Conservation (phyloP, 2,329 filamentous ascomycete genomes). For the Aspergillus sp. region DNA sequence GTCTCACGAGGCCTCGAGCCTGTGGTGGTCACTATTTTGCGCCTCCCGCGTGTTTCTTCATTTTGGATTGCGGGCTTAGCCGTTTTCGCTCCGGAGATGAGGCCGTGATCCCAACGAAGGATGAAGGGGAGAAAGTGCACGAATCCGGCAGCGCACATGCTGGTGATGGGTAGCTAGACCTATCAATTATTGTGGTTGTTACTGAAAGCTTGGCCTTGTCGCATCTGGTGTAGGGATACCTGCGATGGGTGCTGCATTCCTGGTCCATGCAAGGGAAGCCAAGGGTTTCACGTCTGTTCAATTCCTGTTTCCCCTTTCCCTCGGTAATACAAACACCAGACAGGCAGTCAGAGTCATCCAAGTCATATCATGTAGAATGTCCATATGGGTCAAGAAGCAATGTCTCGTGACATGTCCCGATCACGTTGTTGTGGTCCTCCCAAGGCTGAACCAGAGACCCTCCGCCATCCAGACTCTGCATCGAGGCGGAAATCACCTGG, state of each 20-base stretch:
- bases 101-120: not conserved
- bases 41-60: not conserved
- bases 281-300: not conserved
- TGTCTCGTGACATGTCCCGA: too few species aligned
- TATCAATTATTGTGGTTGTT: not conserved
- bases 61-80: not conserved
- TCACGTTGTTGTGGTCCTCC: too few species aligned
- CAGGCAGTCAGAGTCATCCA: too few species aligned
- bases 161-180: not conserved
- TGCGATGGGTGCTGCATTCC: too few species aligned
- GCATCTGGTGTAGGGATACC: not conserved
- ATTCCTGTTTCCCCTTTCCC: too few species aligned
- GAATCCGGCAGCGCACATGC: not conserved
- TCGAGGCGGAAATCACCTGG: too few species aligned
- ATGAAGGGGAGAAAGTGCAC: not conserved
- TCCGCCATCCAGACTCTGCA: too few species aligned
- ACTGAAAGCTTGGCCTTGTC: not conserved
- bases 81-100: not conserved
- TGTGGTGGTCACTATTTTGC: not conserved
- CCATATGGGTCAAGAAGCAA: too few species aligned
- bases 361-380: too few species aligned
- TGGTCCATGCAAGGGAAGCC: not conserved
- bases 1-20: not conserved
- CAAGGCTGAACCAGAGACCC: too few species aligned
- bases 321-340: too few species aligned